Conservation (phyloP, 1,284 basidiomycete genomes). For the Tilletiopsis washingtonensis region DNA sequence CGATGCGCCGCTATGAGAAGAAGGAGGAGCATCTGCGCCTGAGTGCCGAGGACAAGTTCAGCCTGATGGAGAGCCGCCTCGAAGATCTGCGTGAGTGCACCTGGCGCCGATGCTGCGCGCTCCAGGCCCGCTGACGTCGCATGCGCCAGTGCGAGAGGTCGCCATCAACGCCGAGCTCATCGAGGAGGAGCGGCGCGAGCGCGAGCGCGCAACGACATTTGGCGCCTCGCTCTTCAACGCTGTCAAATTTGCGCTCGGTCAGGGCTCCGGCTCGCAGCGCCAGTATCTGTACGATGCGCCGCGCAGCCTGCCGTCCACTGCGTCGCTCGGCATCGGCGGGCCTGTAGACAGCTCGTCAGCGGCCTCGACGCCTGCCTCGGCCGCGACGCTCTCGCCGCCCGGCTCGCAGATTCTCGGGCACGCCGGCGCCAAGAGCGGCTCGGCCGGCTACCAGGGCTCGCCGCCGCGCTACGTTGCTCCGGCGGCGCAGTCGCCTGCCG, state of each 20-base stretch:
- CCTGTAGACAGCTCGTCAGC: background rate
- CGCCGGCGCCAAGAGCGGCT: background rate
- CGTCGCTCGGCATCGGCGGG: conserved; percentile 18
- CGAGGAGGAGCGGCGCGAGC: conserved; percentile 34
- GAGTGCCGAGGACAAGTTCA: conserved; percentile 37
- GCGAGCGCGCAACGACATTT: conserved; percentile 25
- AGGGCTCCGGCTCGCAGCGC: conserved; percentile 9
- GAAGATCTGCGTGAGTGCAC: conserved; percentile 26
- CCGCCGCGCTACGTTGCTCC: conserved; percentile 1
- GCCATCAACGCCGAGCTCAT: conserved; percentile 44
- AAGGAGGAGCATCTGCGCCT: conserved; percentile 38
- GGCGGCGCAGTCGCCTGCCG: background rate
- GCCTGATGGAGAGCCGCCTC: conserved; percentile 33
- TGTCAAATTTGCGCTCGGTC: conserved; percentile 32
- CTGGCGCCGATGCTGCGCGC: background rate
- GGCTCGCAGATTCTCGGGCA: background rate
- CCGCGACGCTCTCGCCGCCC: background rate
- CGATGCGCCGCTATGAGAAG: conserved; percentile 40
- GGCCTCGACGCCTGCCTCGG: background rate
- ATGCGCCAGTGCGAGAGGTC: conserved; percentile 20
- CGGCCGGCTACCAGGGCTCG: background rate
- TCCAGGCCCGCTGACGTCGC: no score
- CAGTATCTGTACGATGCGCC: conserved; percentile 24
- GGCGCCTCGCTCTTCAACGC: conserved; percentile 28
- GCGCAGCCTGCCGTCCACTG: conserved; percentile 17